Conservation (phyloP, 305 asterid species). For the Rubia balearica region DNA sequence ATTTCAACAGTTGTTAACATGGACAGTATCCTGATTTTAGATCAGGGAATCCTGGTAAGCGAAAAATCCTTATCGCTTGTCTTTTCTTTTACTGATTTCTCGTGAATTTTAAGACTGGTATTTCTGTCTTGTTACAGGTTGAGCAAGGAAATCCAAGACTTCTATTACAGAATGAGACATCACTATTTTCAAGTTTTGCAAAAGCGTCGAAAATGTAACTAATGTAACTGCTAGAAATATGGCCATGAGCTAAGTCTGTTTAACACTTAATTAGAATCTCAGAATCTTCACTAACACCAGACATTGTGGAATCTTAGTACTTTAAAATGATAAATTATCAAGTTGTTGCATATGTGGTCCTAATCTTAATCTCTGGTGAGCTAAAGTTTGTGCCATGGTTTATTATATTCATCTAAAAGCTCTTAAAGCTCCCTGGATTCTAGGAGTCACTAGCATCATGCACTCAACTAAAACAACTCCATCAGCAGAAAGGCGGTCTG, state of each 20-base stretch:
- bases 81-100: background rate
- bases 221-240: conserved; percentile 27
- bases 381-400: background rate
- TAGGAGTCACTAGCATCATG: conserved; percentile 6
- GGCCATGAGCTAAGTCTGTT: background rate
- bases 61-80: background rate
- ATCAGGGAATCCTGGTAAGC: conserved; percentile 68
- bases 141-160: conserved; percentile 78
- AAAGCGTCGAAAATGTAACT: conserved; percentile 68
- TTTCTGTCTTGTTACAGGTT: conserved; percentile 33
- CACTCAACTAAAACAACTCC: background rate
- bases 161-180: conserved; percentile 47
- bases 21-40: conserved; percentile 71
- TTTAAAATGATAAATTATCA: background rate
- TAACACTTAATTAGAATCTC: too few relatives aligned
- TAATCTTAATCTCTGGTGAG: background rate
- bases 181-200: conserved; percentile 66
- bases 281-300: background rate
- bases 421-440: conserved; percentile 13
- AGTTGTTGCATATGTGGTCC: conserved; percentile 15
- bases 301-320: background rate
- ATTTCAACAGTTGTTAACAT: conserved; percentile 68
- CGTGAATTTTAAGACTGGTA: background rate
- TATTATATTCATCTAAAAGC: background rate
- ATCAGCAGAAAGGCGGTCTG: conserved; percentile 12